Percentiles rank a stretch among this genome's conserved stretches.
Evolutionary conservation across 257 asterid genomes (phyloP).

Genomic region (Nicotiana tomentosiformis): DNA sequence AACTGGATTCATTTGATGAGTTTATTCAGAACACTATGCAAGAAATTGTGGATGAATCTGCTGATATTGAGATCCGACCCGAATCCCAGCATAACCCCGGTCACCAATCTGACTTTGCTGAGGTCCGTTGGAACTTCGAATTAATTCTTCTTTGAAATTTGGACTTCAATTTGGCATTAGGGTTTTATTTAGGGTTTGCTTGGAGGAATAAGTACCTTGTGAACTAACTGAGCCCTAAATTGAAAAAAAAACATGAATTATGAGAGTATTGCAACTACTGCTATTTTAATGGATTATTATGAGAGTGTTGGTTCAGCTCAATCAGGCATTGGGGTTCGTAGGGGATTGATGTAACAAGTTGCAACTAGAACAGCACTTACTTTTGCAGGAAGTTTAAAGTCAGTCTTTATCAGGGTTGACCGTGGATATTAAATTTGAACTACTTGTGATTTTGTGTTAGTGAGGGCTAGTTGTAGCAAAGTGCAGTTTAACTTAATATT

Average conservation of each 20-base stretch:
- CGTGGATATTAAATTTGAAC: neutral
- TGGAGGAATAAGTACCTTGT: neutral
- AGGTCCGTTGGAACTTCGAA: constrained; percentile 37
- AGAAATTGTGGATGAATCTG: constrained; percentile 90
- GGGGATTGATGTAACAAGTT: neutral
- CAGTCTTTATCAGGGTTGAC: neutral
- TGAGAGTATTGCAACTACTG: too few species aligned
- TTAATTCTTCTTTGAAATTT: too few species aligned
- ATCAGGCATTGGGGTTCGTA: neutral
- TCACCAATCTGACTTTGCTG: constrained; percentile 83
- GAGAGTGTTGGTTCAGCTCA: neutral
- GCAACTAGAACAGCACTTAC: neutral
- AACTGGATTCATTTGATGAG: constrained; percentile 93
- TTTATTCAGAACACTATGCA: constrained; percentile 98
- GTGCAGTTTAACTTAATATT: neutral
- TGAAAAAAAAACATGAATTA: neutral
- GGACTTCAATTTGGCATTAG: neutral
- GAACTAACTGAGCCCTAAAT: neutral
- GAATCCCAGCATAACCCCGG: constrained; percentile 96
- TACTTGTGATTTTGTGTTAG: neutral
- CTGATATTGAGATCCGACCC: constrained; percentile 94
- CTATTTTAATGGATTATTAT: neutral
- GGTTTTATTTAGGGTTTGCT: neutral
- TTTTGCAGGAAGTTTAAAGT: neutral
- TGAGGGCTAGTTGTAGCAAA: neutral